Evolutionary conservation across 371 early-diverging fungal species (phyloP), one percentile per base, ranked within the genome.

Genomic region (Rhizopus sp.): DNA sequence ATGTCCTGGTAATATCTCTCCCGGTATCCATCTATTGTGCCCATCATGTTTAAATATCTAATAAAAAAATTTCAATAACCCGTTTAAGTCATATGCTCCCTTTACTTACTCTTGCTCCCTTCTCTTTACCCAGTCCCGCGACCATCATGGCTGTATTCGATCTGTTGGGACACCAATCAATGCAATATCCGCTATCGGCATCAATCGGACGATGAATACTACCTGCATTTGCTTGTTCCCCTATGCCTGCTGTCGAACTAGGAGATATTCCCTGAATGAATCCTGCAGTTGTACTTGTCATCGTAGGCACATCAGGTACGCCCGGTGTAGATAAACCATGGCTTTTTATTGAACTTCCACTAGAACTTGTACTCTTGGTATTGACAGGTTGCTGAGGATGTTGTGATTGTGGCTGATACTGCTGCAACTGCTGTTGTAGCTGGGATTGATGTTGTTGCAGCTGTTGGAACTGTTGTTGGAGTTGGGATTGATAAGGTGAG

Each of bases 101-200:
- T 40, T 44, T 34, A 55, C 63, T 60, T 67, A 88, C 86, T 76
- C 86, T 86, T 23, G 93, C 92, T 7, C 79, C 77, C 63, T 86
- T 89, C 33, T 91, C 90, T 60, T 85, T 87, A 34, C 95, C 95
- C 54, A 93, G 84, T 0, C 94, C 96, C 13, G 94, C 88, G 0
- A 85, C 95, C 66, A 96, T 85, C 92, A 91, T 91, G 48, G 87
- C 84, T 1, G 89, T 78, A 0, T 84, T 70, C 46, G 89, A 88
- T 34, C 90, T 82, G 32, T 92, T 87, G 4, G 91, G 91, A 73
- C 93, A 94, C 97, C 97, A 97, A 7, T 91, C 85, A 40, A 97
- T 60, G 58, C 93, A 92, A 55, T 84, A 88, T 6, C 81, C 80
- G 50, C 86, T 85, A 47, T 83, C 85, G 0, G 77, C 81, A 53